Evolutionary conservation across 352 stramenopile species (phyloP), one percentile per base, ranked within the genome.

Genomic region (Phytopythium delawarense): DNA sequence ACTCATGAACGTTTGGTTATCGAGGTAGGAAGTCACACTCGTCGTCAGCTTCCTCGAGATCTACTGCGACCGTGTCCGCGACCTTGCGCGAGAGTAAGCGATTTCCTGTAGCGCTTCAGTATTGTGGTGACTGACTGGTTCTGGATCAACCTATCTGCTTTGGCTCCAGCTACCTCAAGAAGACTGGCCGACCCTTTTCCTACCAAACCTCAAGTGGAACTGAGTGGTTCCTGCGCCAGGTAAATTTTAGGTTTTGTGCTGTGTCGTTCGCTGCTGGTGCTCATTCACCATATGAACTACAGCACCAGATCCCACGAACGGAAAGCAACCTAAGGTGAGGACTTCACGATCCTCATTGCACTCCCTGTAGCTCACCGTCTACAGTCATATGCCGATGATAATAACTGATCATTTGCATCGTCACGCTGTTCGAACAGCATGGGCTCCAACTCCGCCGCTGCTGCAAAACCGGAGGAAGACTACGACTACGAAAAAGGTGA

Each of bases 41-140:
- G 82, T 89, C 20, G 87, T 97, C 50, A 96, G 87, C 52, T 97
- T 98, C 70, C 67, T 98, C 50, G 93, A 98, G 72, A 97, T 98
- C 28, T 98, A 98, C 74, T 96, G 90, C 52, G 93, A 98, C 61
- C 87, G 88, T 23, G 86, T 98, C 15, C 84, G 93, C 13, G 93
- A 98, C 66, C 82, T 98, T 13, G 85, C 91, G 7, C 75, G 90
- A 70, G 91, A 92, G 68, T 98, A 88, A 65, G 64, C 77, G 11
- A 13, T 15, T 9, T 57, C 44, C 25, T n/a, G 44, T 4, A 8
- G 4, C 7, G 3, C 7, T 6, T 21, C 20, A 9, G 42, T 7
- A 11, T 25, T 9, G 21, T 12, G 6, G 3, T 15, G 42, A 21
- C 9, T 49, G 11, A 49, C 21, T 52, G 12, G 20, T 23, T 49